Evolutionary conservation across 441 rosid genomes (phyloP).

Genomic region (Mallotus repandus): DNA sequence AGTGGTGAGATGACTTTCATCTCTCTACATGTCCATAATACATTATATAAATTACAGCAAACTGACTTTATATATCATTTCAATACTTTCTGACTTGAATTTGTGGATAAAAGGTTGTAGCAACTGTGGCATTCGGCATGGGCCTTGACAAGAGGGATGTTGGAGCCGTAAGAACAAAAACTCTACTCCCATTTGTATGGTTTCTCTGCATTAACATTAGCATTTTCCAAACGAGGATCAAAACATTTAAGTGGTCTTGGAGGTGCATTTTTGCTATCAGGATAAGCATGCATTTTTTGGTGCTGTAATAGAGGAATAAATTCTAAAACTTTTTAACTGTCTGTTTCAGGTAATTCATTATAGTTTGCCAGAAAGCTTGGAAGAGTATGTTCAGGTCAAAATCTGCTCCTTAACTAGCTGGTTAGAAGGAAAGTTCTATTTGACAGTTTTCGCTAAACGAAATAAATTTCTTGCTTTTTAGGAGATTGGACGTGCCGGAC

Average conservation of each 20-base stretch:
- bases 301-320: not conserved
- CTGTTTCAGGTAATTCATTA: conserved; percentile 78
- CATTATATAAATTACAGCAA: not conserved
- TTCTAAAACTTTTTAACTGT: conserved; percentile 11
- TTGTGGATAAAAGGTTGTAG: conserved; percentile 72
- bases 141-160: conserved; percentile 93
- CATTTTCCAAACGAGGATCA: not conserved
- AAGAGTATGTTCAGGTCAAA: conserved; percentile 92
- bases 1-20: conserved; percentile 59
- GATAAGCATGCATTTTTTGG: not conserved
- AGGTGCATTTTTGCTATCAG: not conserved
- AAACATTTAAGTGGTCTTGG: not conserved
- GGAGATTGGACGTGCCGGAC: conserved; percentile 97
- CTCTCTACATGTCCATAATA: not conserved
- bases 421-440: conserved; percentile 21
- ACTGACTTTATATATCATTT: conserved; percentile 9
- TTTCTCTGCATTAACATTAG: conserved; percentile 20
- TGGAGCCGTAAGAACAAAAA: conserved; percentile 80
- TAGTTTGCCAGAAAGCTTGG: conserved; percentile 96
- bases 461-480: conserved; percentile 27
- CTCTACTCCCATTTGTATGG: conserved; percentile 21
- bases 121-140: conserved; percentile 99
- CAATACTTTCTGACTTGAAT: conserved; percentile 20
- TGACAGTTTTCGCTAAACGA: conserved; percentile 16
- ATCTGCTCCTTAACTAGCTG: conserved; percentile 22